Evolutionary conservation across 345 rosid genomes (phyloP), one percentile per base, ranked within the genome.

Genomic region (Syzygium aromaticum): DNA sequence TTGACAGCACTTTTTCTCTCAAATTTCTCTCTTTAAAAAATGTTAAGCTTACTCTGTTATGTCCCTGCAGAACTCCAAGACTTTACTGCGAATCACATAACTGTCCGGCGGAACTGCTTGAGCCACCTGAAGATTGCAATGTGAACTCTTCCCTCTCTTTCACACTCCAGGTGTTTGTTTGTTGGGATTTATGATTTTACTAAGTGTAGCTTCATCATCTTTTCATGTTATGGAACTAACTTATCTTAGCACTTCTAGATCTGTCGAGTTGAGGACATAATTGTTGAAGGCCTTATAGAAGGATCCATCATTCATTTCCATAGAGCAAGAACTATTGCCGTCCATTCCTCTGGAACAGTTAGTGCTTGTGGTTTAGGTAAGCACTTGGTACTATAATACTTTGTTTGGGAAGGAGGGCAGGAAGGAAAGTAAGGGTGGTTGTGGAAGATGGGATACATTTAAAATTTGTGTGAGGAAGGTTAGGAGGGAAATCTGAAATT

Each of bases 71-170:
- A 86, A 96, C 95, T 14, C 99, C 98, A 64, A 95, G 91, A 92
- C 98, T 96, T 86, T 91, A 96, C 88, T 98, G 99, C 73, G 96
- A 93, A 78, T 93, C 86, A 85, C 92, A 94, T 90, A 93, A 94
- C 86, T 98, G 99, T 92, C 99, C 99, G 10, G 84, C 88, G 86
- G 99, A 98, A 92, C 91, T 98, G 28, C 93, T 98, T 63, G 92
- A 89, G 88, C 99, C 99, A 12, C 99, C 99, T 89, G 99, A 98
- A 90, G 99, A 98, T 91, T 98, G 99, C 98, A 98, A 94, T 91
- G 98, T 98, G 92, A 98, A 98, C 92, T 88, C 99, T 51, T 96
- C 99, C 85, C 91, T 98, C 86, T 92, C 99, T 63, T 98, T 98
- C 91, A 98, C 99, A 40, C 98, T 98, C 88, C 99, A 98, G 99